Conservation (phyloP, 139 green algal species). For the Ettlia oleoabundans region DNA sequence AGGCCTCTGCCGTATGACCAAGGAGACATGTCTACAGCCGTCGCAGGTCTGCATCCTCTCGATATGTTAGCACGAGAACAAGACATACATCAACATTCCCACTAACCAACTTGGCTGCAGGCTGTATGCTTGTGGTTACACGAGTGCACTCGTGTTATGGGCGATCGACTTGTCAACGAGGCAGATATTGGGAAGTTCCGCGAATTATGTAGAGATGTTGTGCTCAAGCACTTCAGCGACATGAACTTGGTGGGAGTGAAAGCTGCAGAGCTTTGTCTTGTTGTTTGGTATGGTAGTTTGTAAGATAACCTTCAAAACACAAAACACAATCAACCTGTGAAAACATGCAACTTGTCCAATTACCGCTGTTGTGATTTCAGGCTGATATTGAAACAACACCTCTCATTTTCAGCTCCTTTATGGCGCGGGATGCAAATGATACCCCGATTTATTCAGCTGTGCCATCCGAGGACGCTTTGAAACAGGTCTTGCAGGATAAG, state of each 20-base stretch:
- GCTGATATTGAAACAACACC: constrained; percentile 70
- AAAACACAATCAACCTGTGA: too few species aligned
- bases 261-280: too few species aligned
- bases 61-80: too few species aligned
- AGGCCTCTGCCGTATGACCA: constrained; percentile 81
- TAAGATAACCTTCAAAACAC: background rate
- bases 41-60: too few species aligned
- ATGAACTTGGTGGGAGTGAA: background rate
- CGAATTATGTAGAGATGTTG: constrained; percentile 67
- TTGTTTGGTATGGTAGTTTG: too few species aligned
- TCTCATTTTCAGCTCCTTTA: constrained; percentile 70
- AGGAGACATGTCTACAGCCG: constrained; percentile 72
- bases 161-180: constrained; percentile 85
- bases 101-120: too few species aligned
- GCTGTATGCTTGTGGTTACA: constrained; percentile 84
- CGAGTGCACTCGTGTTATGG: constrained; percentile 87
- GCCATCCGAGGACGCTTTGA: constrained; percentile 59
- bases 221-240: constrained; percentile 80
- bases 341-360: too few species aligned
- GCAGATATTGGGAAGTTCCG: constrained; percentile 80
- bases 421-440: constrained; percentile 60
- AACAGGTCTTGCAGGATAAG: constrained; percentile 79
- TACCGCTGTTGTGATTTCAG: too few species aligned
- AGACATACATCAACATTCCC: too few species aligned
- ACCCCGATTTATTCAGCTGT: constrained; percentile 59